Evolutionary conservation across 345 rosid genomes (phyloP), one percentile per base, ranked within the genome.

Genomic region (Salix koriyanagi): DNA sequence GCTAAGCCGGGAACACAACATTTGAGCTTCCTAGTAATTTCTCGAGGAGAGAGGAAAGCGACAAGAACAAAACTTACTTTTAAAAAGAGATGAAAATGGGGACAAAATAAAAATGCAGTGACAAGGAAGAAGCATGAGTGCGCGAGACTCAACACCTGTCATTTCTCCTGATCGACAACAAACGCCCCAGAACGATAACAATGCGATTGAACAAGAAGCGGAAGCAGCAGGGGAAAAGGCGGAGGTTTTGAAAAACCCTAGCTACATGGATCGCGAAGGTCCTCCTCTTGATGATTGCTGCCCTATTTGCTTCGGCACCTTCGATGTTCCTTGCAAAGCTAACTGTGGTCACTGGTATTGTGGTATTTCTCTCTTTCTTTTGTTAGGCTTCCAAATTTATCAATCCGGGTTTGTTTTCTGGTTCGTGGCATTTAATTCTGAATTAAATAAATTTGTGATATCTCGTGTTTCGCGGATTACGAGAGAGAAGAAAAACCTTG

Each of bases 321-420:
- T 88, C 80, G 71, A 84, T 65, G 77, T 94, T 79, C 90, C 97
- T 32, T 92, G 97, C 84, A 86, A 84, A 66, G 85, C 96, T 64
- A 85, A 81, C 77, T 94, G 98, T 80, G 91, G 96, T 62, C 98
- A 94, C 85, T 94, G 98, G 98, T 94, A 82, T 84, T 94, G 97
- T 80, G 98, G 97, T 94, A 77, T 37, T 52, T 12, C 25, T 46
- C 8, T 25, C 42, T 41, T 62, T 41, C 48, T 13, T 23, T 58
- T 46, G 6, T 46, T 14, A 46, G 52, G 52, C 18, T 46, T 46
- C 14, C 52, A 14, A 46, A 46, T 46, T 46, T 3, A 14, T 46
- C 14, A 46, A 46, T 46, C 14, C 52, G 52, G 52, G 14, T 36
- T 36, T 36, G 14, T 3, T 46, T 46, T 10, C 14, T 15, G 46